Percentiles rank a stretch among this genome's conserved stretches.
Evolutionary conservation across 2,329 filamentous ascomycete species (phyloP).

Genomic region (Venturiaceae sp.): DNA sequence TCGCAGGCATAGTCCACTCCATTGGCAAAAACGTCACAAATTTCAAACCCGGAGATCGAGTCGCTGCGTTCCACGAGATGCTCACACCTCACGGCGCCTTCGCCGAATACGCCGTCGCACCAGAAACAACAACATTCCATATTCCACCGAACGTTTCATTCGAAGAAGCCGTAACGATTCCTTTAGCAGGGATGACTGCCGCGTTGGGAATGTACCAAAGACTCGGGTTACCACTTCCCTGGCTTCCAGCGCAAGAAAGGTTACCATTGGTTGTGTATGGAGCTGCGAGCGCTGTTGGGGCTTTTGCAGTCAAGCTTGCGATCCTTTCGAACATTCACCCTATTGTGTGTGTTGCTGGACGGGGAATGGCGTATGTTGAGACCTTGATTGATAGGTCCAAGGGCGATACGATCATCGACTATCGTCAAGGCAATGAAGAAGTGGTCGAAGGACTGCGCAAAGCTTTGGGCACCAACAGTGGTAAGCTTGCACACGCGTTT

Average conservation of each 20-base stretch:
- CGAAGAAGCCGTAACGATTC: constrained; percentile 42
- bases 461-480: constrained; percentile 11
- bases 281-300: constrained; percentile 46
- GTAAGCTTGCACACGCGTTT: constrained; percentile 20
- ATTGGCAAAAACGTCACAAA: constrained; percentile 13
- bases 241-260: constrained; percentile 23
- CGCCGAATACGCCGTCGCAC: constrained; percentile 35
- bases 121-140: constrained; percentile 32
- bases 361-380: constrained; percentile 40
- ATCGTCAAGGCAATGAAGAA: constrained; percentile 32
- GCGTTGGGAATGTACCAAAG: constrained; percentile 39
- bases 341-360: constrained; percentile 50
- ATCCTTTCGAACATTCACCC: constrained; percentile 47
- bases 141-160: constrained; percentile 27
- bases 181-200: constrained; percentile 45
- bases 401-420: constrained; percentile 51
- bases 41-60: constrained; percentile 14
- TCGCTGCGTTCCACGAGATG: constrained; percentile 26
- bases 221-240: constrained; percentile 40
- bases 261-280: constrained; percentile 39
- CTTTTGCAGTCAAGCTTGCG: constrained; percentile 50
- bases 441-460: constrained; percentile 19
- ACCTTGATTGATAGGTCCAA: constrained; percentile 41
- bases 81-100: constrained; percentile 22
- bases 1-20: constrained; percentile 12